These are phyloP conservation scores for Phytophthora vignae DNA, from an alignment of 352 stramenopile genomes.

Conservation along the genomic window DNA sequence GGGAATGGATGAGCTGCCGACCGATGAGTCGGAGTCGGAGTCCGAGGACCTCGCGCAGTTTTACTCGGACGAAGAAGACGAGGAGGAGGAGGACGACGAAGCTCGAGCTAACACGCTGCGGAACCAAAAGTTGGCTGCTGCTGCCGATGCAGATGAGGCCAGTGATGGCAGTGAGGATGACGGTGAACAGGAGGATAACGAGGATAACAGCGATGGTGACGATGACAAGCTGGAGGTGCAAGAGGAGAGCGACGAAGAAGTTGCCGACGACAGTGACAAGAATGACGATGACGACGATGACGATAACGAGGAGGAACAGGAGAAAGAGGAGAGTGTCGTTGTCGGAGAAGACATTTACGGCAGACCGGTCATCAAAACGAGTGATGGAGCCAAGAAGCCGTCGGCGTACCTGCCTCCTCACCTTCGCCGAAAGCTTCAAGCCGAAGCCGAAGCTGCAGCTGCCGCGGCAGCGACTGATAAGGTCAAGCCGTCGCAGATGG, in stretches of 20 bases:
- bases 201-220: slow-evolving; percentile 8
- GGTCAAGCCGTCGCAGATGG: slow-evolving; percentile 62
- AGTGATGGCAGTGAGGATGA: slow-evolving; percentile 29
- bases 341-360: slow-evolving; percentile 89
- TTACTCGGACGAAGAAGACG: slow-evolving; percentile 70
- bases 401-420: slow-evolving; percentile 89
- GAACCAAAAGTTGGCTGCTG: slow-evolving; percentile 50
- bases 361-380: slow-evolving; percentile 66
- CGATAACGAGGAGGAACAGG: slow-evolving; percentile 26
- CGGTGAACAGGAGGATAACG: slow-evolving; percentile 25
- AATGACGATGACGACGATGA: slow-evolving; percentile 16
- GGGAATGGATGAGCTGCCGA: slow-evolving; percentile 87
- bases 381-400: slow-evolving; percentile 48
- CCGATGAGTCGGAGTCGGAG: slow-evolving; percentile 82
- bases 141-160: slow-evolving; percentile 6
- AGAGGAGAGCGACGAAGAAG: slow-evolving; percentile 41
- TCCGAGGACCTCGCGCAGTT: slow-evolving; percentile 75
- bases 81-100: slow-evolving; percentile 53
- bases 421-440: slow-evolving; percentile 67
- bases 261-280: slow-evolving; percentile 19
- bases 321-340: slow-evolving; percentile 47
- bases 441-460: slow-evolving; percentile 45
- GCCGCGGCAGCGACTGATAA: slow-evolving; percentile 38
- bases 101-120: slow-evolving; percentile 59
- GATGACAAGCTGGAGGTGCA: slow-evolving; percentile 36